Percentiles rank a stretch among this genome's conserved stretches.
Evolutionary conservation across 208 protist genomes (phyloP).

Genomic region (Zelonia costaricensis): DNA sequence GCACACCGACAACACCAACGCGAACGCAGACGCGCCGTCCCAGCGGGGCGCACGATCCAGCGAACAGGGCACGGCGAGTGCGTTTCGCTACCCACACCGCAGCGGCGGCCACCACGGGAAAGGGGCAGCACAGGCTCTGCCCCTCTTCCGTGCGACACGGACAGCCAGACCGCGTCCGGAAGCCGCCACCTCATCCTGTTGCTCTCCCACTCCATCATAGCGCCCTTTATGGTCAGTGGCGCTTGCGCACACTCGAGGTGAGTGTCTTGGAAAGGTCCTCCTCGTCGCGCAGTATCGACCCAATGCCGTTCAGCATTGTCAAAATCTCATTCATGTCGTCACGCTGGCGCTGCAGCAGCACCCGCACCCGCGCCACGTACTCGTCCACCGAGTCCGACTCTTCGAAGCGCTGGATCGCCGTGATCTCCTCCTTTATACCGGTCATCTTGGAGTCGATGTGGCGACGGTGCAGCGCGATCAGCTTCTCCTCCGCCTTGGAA

Average conservation of each 20-base stretch:
- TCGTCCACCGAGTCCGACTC: slow-evolving; percentile 91
- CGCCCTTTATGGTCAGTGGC: slow-evolving; percentile 2
- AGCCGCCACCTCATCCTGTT: too few relatives aligned
- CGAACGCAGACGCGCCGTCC: background rate
- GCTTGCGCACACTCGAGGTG: slow-evolving; percentile 26
- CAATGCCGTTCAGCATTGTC: slow-evolving; percentile 70
- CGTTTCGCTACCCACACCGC: too few relatives aligned
- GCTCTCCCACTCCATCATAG: background rate
- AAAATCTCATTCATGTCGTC: slow-evolving; percentile 81
- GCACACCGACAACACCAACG: background rate
- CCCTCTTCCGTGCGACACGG: too few relatives aligned
- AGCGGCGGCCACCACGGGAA: too few relatives aligned
- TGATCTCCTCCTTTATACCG: slow-evolving; percentile 93
- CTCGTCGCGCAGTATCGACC: slow-evolving; percentile 85
- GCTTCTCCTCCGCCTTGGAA: slow-evolving; percentile 93
- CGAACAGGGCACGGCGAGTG: too few relatives aligned
- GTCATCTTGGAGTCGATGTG: slow-evolving; percentile 95
- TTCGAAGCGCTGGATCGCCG: slow-evolving; percentile 90
- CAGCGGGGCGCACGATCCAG: too few relatives aligned
- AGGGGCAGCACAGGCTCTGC: too few relatives aligned
- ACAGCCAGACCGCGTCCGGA: too few relatives aligned
- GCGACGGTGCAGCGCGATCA: slow-evolving; percentile 89
- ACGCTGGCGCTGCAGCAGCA: slow-evolving; percentile 68
- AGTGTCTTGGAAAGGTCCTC: slow-evolving; percentile 88
- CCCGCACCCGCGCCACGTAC: slow-evolving; percentile 77